Evolutionary conservation across 2,329 filamentous ascomycete species (phyloP).

Genomic region (Zalaria sp.): DNA sequence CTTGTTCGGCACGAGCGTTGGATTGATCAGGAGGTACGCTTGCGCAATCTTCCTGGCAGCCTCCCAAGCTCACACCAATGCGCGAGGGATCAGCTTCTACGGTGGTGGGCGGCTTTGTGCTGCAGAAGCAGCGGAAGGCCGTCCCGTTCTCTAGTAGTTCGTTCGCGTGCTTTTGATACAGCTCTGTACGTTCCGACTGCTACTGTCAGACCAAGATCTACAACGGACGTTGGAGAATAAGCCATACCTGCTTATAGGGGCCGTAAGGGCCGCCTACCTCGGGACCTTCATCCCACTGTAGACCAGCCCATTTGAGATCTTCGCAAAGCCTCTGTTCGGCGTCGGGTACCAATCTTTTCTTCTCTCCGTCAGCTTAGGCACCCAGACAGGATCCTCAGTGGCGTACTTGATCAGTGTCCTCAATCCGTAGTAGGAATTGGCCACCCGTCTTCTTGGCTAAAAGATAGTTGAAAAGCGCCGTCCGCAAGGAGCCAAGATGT

Average conservation of each 20-base stretch:
- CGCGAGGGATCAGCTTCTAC: slow-evolving; percentile 5
- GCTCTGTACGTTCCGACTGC: slow-evolving; percentile 61
- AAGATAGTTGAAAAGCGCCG: slow-evolving; percentile 89
- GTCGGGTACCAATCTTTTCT: slow-evolving; percentile 69
- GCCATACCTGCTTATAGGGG: slow-evolving; percentile 65
- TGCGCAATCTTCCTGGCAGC: slow-evolving; percentile 62
- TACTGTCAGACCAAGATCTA: background rate
- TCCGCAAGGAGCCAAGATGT: slow-evolving; percentile 81
- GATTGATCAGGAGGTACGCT: slow-evolving; percentile 54
- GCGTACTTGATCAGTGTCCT: slow-evolving; percentile 83
- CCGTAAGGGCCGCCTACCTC: slow-evolving; percentile 67
- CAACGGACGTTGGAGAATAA: background rate
- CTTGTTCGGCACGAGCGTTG: slow-evolving; percentile 50
- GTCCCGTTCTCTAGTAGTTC: slow-evolving; percentile 54
- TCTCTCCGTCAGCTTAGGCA: slow-evolving; percentile 19
- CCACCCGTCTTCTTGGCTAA: slow-evolving; percentile 78
- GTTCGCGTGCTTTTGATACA: slow-evolving; percentile 60
- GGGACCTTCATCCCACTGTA: slow-evolving; percentile 93
- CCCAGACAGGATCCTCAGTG: background rate
- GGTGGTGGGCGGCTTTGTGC: slow-evolving; percentile 35
- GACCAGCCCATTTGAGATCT: slow-evolving; percentile 76
- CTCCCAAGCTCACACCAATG: slow-evolving; percentile 37
- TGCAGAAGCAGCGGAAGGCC: slow-evolving; percentile 92
- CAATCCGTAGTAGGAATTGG: slow-evolving; percentile 79
- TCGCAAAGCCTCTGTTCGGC: slow-evolving; percentile 65